Evolutionary conservation across 441 rosid genomes (phyloP), one percentile per base, ranked within the genome.

Genomic region (Caryocar brasiliense): DNA sequence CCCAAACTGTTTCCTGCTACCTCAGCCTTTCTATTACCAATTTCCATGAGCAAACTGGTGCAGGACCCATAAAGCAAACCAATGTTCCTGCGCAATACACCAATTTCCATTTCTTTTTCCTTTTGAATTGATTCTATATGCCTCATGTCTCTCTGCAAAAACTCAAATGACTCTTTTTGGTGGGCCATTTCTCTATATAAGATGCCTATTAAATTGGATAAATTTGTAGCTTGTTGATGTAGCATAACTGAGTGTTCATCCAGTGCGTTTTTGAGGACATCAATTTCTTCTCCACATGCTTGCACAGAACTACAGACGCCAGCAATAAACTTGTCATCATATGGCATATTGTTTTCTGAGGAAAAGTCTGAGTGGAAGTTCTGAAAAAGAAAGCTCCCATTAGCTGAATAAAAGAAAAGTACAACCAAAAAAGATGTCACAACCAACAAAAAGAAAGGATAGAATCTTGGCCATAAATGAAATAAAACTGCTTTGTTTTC

Each of bases 31-130:
- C 50, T 71, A 51, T 69, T 83, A 57, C 79, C 93, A 59, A 91
- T 82, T 77, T 90, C 99, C 57, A 56, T 47, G 54, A 85, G 53
- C 27, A 76, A 67, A 64, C 64, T 71, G 57, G 71, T 64, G 71
- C 90, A 82, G 32, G 86, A 88, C 58, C 85, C 89, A 65, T 71
- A 72, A 54, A 94, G 95, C 61, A 81, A 62, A 50, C 71, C 56
- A 48, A 79, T 56, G 62, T 68, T 85, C 64, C 70, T 72, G 56
- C 59, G 75, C 76, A 87, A 26, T 28, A 50, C 57, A 51, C 58
- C 50, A 71, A 68, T 71, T 68, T 87, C 95, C 59, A 30, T 66
- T 33, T 79, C 86, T 32, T 71, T 82, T 51, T 77, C 82, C 29
- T 68, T 67, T 57, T 66, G 81, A 41, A 33, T 37, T 22, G 77